Evolutionary conservation across 441 rosid species (phyloP).

Genomic region (Populus hybrid): DNA sequence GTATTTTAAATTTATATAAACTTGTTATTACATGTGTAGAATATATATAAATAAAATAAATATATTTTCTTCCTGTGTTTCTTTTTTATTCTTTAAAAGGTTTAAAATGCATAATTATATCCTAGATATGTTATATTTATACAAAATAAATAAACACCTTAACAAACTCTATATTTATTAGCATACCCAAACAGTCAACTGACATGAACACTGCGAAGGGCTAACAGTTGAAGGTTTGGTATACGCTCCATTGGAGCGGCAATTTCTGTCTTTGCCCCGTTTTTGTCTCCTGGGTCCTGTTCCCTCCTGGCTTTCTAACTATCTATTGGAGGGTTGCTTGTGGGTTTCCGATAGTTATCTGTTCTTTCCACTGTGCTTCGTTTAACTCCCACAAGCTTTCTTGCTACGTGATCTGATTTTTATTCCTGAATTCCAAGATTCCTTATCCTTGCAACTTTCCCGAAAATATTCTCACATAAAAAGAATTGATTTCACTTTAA

Average conservation of each 20-base stretch:
- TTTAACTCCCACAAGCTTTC: neutral
- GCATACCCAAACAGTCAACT: too few relatives aligned
- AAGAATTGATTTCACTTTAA: neutral
- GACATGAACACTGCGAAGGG: neutral
- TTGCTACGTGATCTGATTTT: neutral
- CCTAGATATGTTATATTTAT: too few relatives aligned
- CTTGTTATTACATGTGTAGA: too few relatives aligned
- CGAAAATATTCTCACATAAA: constrained; percentile 3
- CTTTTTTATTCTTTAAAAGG: too few relatives aligned
- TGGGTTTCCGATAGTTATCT: neutral
- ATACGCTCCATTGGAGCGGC: neutral
- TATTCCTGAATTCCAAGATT: constrained; percentile 11
- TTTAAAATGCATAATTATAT: too few relatives aligned
- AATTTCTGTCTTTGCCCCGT: neutral
- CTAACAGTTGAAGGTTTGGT: constrained; percentile 9
- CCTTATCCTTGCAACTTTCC: constrained; percentile 8
- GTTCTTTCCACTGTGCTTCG: neutral
- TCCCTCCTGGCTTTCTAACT: neutral
- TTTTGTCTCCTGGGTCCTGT: neutral
- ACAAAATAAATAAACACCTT: too few relatives aligned
- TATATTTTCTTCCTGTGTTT: too few relatives aligned
- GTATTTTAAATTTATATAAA: too few relatives aligned
- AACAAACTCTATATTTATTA: too few relatives aligned
- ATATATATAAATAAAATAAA: too few relatives aligned
- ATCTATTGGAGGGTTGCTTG: too few relatives aligned